A percentile compares a stretch with the other conserved stretches of the same genome.
phyloP scores from a whole-genome alignment of 2,329 filamentous ascomycete species.

The Akanthomyces lecanii region DNA sequence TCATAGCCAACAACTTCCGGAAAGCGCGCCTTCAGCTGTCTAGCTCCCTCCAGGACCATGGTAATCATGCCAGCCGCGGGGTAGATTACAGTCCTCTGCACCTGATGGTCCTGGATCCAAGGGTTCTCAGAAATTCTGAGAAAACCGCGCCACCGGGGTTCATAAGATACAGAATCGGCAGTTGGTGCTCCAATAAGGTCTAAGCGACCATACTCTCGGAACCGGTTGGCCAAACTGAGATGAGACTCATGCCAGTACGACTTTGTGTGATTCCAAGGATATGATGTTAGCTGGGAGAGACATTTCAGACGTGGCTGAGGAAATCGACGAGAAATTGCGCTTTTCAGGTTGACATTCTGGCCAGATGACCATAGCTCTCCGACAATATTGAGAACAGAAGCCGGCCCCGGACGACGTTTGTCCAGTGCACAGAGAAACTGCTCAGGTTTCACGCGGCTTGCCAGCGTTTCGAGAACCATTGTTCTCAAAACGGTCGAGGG shows the following conservation, averaged over 20 bases:
- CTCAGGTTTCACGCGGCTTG: slow-evolving; percentile 8
- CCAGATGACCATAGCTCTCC: slow-evolving; percentile 38
- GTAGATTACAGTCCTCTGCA: slow-evolving; percentile 47
- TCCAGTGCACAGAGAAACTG: slow-evolving; percentile 29
- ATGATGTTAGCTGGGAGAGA: slow-evolving; percentile 45
- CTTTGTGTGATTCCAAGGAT: slow-evolving; percentile 51
- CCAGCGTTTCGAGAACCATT: slow-evolving; percentile 29
- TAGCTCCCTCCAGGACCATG: slow-evolving; percentile 46
- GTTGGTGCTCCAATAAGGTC: slow-evolving; percentile 48
- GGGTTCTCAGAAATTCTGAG: slow-evolving; percentile 46
- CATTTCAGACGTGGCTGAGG: slow-evolving; percentile 26
- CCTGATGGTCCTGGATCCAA: slow-evolving; percentile 49
- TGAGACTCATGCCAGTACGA: slow-evolving; percentile 52
- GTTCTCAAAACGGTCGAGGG: slow-evolving; percentile 35
- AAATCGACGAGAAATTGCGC: slow-evolving; percentile 24
- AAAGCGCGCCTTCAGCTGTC: slow-evolving; percentile 32
- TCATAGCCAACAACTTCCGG: slow-evolving; percentile 35
- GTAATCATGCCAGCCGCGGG: slow-evolving; percentile 47
- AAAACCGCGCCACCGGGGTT: slow-evolving; percentile 47
- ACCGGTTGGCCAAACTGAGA: slow-evolving; percentile 39
- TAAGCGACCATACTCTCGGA: slow-evolving; percentile 41
- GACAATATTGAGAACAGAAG: slow-evolving; percentile 28
- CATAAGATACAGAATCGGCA: slow-evolving; percentile 40
- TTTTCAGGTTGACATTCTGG: slow-evolving; percentile 29
- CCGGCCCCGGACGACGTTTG: slow-evolving; percentile 22